Base-by-base conservation (phyloP, 169 alveolate genomes). In the Cryptosporidium tyzzeri region DNA sequence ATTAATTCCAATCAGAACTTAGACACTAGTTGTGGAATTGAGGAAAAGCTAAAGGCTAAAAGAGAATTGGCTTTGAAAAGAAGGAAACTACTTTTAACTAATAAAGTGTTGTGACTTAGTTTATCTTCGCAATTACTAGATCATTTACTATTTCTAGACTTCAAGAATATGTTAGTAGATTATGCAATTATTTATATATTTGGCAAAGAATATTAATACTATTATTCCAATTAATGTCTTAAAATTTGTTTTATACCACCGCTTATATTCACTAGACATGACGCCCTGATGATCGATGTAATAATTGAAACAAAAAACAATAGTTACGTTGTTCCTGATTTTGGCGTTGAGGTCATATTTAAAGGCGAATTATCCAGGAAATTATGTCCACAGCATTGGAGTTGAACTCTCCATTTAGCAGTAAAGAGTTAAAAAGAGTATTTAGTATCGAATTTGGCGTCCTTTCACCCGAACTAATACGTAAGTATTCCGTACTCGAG, bases 401-500 rank as follows among this genome's bases (percentile, higher is more conserved):
- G 85, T 86, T 95, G 67, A 95, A 95, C 86, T 86, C 91, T 65
- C 97, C 97, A 51, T 95, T 91, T 71, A 94, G 97, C 45, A 93
- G 94, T 45, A 93, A 95, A 71, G 97, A 95, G 70, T 93, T 95
- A 73, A 95, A 95, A 92, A 93, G 93, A 91, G 94, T 95, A 29
- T 94, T 94, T 74, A 84, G 94, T 67, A 91, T 95, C 1, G 97
- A 95, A 84, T 93, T 95, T 75, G 97, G 97, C n/a, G 94, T 95
- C 16, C 86, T 95, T 69, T 95, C 94, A 68, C 97, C 97, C 3
- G 97, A 95, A 84, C 74, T 94, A 84, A 84, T 93, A 44, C 93
- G 94, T 86, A 91, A 95, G 41, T 92, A 95, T 91, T 95, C 98
- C 21, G 98, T 96, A 16, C 94, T 97, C 69, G 98, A 96, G 86